Base-by-base conservation (phyloP, 208 protist species). In the Leishmania major region DNA sequence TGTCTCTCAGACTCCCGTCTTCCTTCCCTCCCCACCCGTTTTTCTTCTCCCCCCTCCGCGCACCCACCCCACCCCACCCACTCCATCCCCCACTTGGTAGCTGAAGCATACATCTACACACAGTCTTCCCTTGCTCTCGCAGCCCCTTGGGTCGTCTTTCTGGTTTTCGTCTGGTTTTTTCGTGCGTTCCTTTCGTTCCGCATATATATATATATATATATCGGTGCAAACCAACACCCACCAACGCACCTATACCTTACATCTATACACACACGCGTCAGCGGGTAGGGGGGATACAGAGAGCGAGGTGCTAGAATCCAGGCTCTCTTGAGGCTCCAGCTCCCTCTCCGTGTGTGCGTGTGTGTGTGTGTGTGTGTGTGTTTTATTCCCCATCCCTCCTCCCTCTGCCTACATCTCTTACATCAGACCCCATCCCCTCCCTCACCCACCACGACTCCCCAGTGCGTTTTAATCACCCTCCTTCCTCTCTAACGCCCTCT, bases 281-380 rank as follows among this genome's bases (percentile, higher is more conserved):
- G 43, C 35, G 28, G 25, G 2, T 35, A 66, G 8, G 11, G 1
- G n/a, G 8, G 51, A 10, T 66, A 49, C 45, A 49, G 25, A 6
- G 35, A 17, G 17, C 25, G 40, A 51, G 35, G 43, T 73, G 6
- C 40, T 31, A 73, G 67, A 49, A 31, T 51, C 51, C 67, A 73
- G n/a, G 40, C 43, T 47, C 17, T 49, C 67, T 73, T 73, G 67
- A 73, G 17, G 15, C 5, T 10, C 25, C 40, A 49, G 67, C 22
- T 73, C 67, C 35, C 66, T 45, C 37, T 28, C 35, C 5, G 66
- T 70, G 66, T 43, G 35, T 70, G 66, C 3, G 35, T 3, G 22
- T 43, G 13, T 25, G 4, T 69, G 3, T 70, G 49, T 79, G 53
- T 80, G 73, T 79, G 49, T 79, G 76, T 79, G 76, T 35, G 76